Base-by-base conservation (phyloP, 106 monocot genomes). In the Dendrobium officinale region DNA sequence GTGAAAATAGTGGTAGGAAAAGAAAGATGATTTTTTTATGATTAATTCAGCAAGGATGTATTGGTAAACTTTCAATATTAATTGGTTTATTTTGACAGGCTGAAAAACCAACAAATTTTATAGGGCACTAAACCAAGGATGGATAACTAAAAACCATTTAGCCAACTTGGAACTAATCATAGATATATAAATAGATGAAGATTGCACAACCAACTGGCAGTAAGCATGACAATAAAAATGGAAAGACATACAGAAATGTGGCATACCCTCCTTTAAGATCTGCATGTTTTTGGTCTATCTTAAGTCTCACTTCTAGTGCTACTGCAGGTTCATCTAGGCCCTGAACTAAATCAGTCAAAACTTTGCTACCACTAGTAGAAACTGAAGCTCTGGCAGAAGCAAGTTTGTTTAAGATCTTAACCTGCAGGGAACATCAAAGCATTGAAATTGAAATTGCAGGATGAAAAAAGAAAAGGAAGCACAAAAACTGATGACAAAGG, bases 361-460 rank as follows among this genome's bases (percentile, higher is more conserved):
- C 84, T 82, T 87, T 86, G 84, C 98, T 95, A 43, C 91, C 95
- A 77, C 59, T 61, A 49, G 55, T 58, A 82, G 80, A 79, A 77
- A 82, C 89, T 59, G 84, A 83, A 81, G 85, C 80, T 81, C 80
- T 89, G 26, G 89, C 83, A 80, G 95, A 92, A 76, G 95, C 94
- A 77, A 98, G 92, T 83, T 98, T 98, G 82, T 92, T 98, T 73
- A 98, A 80, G 75, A 98, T 81, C 80, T 98, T 98, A 22, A 98
- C 98, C 98, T 98, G 88, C 75, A 72, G 33, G 26, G 29, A 77
- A 11, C 77, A 43, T 33, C 40, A 74, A 48, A 20, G 4, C 75
- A 75, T 26, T 22, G 22, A 24, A 19, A 75, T 75, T 9, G 18
- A 48, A 24, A 47, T 75, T 73, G 8, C 0, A 42, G 19, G 42